These are phyloP conservation scores for Teratosphaeria destructans DNA, from an alignment of 2,329 filamentous ascomycete genomes.

Conservation along the genomic window DNA sequence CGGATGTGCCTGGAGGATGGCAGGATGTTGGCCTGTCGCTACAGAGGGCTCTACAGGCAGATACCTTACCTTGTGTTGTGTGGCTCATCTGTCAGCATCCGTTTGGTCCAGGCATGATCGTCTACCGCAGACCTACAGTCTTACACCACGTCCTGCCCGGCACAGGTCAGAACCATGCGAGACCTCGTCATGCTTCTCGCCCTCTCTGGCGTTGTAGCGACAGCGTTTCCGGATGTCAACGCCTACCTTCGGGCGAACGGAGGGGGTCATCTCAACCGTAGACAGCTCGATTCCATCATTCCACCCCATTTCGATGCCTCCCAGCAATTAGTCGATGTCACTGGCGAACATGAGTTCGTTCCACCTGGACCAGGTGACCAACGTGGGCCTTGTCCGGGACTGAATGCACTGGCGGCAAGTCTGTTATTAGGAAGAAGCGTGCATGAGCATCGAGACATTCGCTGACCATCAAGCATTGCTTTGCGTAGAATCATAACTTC, in stretches of 20 bases:
- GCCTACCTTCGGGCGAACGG: not conserved
- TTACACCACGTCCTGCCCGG: not conserved
- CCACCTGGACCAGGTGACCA: constrained; percentile 19
- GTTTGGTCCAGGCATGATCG: too few species aligned
- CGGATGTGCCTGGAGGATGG: not conserved
- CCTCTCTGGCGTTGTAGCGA: not conserved
- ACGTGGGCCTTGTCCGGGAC: constrained; percentile 24
- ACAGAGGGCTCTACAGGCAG: not conserved
- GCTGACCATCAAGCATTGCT: not conserved
- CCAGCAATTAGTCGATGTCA: constrained; percentile 19
- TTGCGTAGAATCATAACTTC: constrained; percentile 10
- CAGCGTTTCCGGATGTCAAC: not conserved
- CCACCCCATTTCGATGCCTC: constrained; percentile 24
- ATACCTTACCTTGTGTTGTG: not conserved
- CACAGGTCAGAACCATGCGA: not conserved
- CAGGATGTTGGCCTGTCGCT: not conserved
- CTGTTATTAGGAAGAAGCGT: not conserved
- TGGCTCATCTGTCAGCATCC: not conserved
- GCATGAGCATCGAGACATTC: constrained; percentile 12
- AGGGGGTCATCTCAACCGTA: not conserved
- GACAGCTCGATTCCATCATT: not conserved
- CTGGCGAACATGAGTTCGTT: constrained; percentile 19
- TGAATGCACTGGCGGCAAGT: constrained; percentile 20
- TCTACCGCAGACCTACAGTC: not conserved
- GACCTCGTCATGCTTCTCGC: not conserved